These are phyloP conservation scores for Sporothrix dimorphospora DNA, from an alignment of 2,329 filamentous ascomycete genomes.

Conservation along the genomic window DNA sequence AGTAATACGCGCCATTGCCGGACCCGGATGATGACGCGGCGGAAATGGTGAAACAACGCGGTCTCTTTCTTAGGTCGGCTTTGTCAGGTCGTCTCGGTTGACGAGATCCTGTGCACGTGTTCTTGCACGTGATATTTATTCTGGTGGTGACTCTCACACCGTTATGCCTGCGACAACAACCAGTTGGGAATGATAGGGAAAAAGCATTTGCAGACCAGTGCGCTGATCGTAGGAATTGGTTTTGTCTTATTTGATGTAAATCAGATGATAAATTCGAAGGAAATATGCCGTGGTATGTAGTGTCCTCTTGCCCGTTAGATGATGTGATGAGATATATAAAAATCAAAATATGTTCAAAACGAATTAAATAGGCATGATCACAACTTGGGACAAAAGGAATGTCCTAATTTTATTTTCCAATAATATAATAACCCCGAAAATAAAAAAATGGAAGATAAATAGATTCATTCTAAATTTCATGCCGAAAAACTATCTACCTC, in stretches of 20 bases:
- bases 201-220: not conserved
- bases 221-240: not conserved
- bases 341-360: not conserved
- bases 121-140: not conserved
- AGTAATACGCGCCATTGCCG: not conserved
- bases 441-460: not conserved
- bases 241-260: not conserved
- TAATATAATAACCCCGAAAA: not conserved
- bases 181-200: not conserved
- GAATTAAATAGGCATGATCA: too few species aligned
- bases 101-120: not conserved
- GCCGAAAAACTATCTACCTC: too few species aligned
- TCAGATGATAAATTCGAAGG: not conserved
- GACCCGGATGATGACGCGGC: not conserved
- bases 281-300: not conserved
- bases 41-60: not conserved
- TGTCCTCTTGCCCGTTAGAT: not conserved
- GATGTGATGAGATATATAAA: slow-evolving; percentile 13
- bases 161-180: not conserved
- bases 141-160: not conserved
- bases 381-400: too few species aligned
- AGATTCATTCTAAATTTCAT: too few species aligned
- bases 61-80: not conserved
- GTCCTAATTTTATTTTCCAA: not conserved
- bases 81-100: not conserved